Percentiles rank a stretch among this genome's conserved stretches.
Conservation (phyloP, 2,329 filamentous ascomycete species). For the Exophiala phaeomuriformis region DNA sequence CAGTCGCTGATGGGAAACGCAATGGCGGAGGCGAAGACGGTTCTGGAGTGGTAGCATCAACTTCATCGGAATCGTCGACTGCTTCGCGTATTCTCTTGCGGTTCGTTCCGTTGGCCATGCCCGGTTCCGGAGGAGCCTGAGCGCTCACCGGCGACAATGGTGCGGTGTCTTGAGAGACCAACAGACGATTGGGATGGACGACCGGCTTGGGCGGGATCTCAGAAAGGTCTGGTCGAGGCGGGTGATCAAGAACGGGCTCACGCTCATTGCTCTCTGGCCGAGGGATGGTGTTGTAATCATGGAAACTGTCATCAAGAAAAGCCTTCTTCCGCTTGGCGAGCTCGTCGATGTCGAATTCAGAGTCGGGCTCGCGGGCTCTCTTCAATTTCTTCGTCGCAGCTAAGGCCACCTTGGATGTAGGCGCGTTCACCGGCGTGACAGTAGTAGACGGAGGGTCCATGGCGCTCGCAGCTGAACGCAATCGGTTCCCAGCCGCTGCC, state of each 20-base stretch:
- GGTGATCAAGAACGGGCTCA: conserved; percentile 13
- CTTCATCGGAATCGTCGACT: conserved; percentile 19
- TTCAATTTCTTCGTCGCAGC: conserved; percentile 11
- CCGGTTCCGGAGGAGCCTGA: conserved; percentile 36
- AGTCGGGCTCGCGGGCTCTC: conserved; percentile 12
- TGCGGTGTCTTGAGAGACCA: conserved; percentile 22
- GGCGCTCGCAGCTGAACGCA: conserved; percentile 21
- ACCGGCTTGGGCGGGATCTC: conserved; percentile 21
- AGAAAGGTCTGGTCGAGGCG: background rate
- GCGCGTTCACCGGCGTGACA: conserved; percentile 2
- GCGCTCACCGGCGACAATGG: conserved; percentile 32
- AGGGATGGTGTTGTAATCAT: conserved; percentile 24
- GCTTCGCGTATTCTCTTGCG: conserved; percentile 27
- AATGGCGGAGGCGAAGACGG: conserved; percentile 27
- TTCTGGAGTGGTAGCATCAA: conserved; percentile 26
- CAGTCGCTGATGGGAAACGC: conserved; percentile 28
- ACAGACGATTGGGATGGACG: conserved; percentile 23
- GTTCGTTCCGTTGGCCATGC: conserved; percentile 28
- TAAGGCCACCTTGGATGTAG: conserved; percentile 1
- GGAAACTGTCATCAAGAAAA: conserved; percentile 20
- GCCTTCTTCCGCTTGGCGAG: conserved; percentile 14
- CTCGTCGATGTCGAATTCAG: conserved; percentile 21
- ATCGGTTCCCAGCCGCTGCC: conserved; percentile 15
- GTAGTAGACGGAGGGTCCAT: conserved; percentile 2
- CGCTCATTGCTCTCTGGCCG: conserved; percentile 23